phyloP scores from a whole-genome alignment of 345 rosid genomes.

The Hypericum androsaemum region DNA sequence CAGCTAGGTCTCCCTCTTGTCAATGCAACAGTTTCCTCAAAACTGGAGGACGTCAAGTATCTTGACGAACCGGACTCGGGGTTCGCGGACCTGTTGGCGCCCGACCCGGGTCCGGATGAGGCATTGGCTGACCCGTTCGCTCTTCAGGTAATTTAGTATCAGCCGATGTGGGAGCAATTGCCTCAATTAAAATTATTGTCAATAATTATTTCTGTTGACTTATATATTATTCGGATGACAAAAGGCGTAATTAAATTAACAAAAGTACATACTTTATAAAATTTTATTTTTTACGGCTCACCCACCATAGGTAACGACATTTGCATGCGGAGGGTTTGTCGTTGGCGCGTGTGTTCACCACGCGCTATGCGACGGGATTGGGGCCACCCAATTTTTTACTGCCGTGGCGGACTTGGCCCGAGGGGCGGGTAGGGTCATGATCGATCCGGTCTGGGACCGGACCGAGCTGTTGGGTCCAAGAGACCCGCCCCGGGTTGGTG shows the following conservation, averaged over 20 bases:
- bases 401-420: constrained; percentile 64
- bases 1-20: constrained; percentile 45
- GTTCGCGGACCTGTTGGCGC: constrained; percentile 46
- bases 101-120: constrained; percentile 43
- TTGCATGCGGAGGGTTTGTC: constrained; percentile 65
- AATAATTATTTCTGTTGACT: too few relatives aligned
- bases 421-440: constrained; percentile 32
- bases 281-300: too few relatives aligned
- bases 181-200: too few relatives aligned
- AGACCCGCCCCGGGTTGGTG: constrained; percentile 44
- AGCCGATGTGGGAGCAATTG: too few relatives aligned
- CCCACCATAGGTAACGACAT: constrained; percentile 34
- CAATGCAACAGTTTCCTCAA: constrained; percentile 44
- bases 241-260: too few relatives aligned
- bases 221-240: too few relatives aligned
- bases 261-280: too few relatives aligned
- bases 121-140: constrained; percentile 46
- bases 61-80: constrained; percentile 49
- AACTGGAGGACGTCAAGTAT: constrained; percentile 40
- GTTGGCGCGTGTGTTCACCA: constrained; percentile 67
- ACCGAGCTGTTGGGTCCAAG: constrained; percentile 52
- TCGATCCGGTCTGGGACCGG: constrained; percentile 65
- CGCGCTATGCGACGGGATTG: constrained; percentile 65
- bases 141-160: constrained; percentile 33
- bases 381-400: constrained; percentile 71